Evolutionary conservation across 73 alveolate genomes (phyloP), one percentile per base, ranked within the genome.

Genomic region (Tetrahymena elliotti): DNA sequence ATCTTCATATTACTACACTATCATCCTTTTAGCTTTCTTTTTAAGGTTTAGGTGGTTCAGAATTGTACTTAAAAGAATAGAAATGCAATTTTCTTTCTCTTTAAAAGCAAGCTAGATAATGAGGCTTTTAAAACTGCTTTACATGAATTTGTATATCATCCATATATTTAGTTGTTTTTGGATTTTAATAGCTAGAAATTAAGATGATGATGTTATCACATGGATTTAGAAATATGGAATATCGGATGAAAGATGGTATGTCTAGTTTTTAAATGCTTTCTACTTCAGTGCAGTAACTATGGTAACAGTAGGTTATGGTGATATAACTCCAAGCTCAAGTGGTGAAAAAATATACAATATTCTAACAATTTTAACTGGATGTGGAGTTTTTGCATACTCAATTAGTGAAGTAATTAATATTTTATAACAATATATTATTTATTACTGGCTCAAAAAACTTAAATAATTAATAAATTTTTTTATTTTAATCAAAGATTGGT

Each of bases 201-300:
- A 68, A 68, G 0, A 6, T 35, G 96, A 93, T 83, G 92, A 33
- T 1, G 12, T 35, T 24, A 27, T 82, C 37, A 83, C 96, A 1
- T 94, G 96, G 96, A 94, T 94, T 33, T 36, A 83, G 36, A 94
- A 53, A 10, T 38, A 37, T 27, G 94, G 93, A 83, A 83, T 94
- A 16, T n/a, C 22, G 83, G 93, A 94, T 4, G 35, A 20, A 36
- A 16, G 40, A 11, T 94, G 96, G 96, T 33, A 40, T 36, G 54
- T 83, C 22, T 94, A 94, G 38, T 94, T 83, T 94, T 38, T 94
- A 6, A 94, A 53, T 38, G 94, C 96, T 12, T 35, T 94, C 33
- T 94, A 94, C 53, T 94, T 93, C 83, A 93, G 96, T 18, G 33
- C 94, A n/a, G 96, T 94, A 13, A 94, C 96, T 35, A 94, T 93